Evolutionary conservation across 495 filamentous ascomycete species (phyloP).

Genomic region (Daldinia grandis): DNA sequence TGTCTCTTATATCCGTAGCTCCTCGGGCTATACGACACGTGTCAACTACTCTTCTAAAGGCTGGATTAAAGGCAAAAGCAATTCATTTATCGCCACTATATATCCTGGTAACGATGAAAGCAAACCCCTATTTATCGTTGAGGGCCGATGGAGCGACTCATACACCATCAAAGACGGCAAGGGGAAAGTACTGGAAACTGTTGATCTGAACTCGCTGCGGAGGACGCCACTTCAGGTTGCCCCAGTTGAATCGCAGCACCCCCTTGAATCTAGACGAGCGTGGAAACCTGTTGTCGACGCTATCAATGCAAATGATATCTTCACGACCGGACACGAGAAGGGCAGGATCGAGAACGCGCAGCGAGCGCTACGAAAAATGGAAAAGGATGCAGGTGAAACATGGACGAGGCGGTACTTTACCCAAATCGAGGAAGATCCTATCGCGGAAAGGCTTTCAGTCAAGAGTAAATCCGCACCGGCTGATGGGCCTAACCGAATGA

Average conservation of each 20-base stretch:
- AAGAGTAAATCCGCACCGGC: constrained; percentile 4
- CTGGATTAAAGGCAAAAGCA: constrained; percentile 86
- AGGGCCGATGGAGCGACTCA: constrained; percentile 79
- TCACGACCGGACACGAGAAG: constrained; percentile 73
- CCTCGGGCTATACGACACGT: constrained; percentile 76
- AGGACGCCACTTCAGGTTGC: constrained; percentile 72
- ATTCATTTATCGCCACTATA: constrained; percentile 74
- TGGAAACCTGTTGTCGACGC: constrained; percentile 78
- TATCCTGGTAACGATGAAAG: constrained; percentile 73
- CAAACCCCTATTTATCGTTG: constrained; percentile 73
- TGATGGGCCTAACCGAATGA: constrained; percentile 19
- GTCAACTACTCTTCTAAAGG: constrained; percentile 84
- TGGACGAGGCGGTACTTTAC: constrained; percentile 81
- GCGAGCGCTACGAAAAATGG: constrained; percentile 73
- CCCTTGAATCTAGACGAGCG: constrained; percentile 77
- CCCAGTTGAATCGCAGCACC: constrained; percentile 76
- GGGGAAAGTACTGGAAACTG: constrained; percentile 62
- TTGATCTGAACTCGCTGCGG: constrained; percentile 63
- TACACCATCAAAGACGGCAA: constrained; percentile 74
- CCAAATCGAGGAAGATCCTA: constrained; percentile 23
- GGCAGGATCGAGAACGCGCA: constrained; percentile 82
- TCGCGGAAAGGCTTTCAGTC: constrained; percentile 33
- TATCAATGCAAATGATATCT: constrained; percentile 77
- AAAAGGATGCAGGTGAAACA: constrained; percentile 71
- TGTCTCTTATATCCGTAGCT: constrained; percentile 74